Percentiles rank a stretch among this genome's conserved stretches.
phyloP scores from a whole-genome alignment of 306 rosid species.

The Cucurbita pepo region DNA sequence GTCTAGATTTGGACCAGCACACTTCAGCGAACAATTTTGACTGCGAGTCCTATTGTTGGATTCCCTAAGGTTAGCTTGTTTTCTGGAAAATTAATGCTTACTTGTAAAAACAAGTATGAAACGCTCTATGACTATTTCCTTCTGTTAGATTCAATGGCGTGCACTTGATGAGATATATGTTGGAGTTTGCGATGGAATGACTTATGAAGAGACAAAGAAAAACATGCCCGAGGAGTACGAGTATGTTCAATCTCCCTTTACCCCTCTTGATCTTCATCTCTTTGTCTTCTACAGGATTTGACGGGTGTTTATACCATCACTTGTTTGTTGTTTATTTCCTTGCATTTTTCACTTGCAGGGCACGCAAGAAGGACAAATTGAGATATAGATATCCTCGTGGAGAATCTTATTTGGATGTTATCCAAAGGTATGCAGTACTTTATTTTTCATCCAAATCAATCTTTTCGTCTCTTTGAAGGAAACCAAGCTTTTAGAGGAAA shows the following conservation, averaged over 20 bases:
- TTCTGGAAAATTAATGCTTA: neutral
- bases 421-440: conserved; percentile 55
- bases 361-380: conserved; percentile 87
- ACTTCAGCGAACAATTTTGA: conserved; percentile 76
- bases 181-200: conserved; percentile 97
- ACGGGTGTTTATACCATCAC: too few relatives aligned
- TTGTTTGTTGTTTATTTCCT: neutral
- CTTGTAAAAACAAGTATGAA: neutral
- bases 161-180: conserved; percentile 88
- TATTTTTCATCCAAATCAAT: neutral
- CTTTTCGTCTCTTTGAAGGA: neutral
- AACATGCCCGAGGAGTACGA: conserved; percentile 96
- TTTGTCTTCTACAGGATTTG: too few relatives aligned
- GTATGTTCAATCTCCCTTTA: conserved; percentile 24
- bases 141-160: conserved; percentile 90
- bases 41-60: conserved; percentile 76
- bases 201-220: conserved; percentile 82
- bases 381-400: conserved; percentile 98
- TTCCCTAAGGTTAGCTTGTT: conserved; percentile 74
- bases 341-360: conserved; percentile 24
- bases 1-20: conserved; percentile 97
- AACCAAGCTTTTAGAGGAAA: neutral
- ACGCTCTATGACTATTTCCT: neutral
- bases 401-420: conserved; percentile 93
- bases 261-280: too few relatives aligned